Evolutionary conservation across 495 filamentous ascomycete genomes (phyloP).

Genomic region (Hypoxylon cercidicola): DNA sequence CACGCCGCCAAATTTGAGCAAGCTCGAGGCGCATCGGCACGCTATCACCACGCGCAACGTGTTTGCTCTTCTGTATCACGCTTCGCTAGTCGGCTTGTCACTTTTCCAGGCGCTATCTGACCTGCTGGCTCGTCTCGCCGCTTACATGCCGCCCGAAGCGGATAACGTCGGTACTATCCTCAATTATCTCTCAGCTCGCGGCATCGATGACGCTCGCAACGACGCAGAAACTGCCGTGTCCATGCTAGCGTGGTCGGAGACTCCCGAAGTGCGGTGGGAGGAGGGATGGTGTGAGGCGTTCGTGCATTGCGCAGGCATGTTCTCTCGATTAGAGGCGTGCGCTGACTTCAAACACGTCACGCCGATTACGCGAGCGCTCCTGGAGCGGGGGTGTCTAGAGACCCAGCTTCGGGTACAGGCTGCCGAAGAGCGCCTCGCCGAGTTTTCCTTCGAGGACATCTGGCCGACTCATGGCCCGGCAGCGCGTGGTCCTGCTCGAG

Average conservation of each 20-base stretch:
- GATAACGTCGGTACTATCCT: constrained; percentile 63
- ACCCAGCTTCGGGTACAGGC: constrained; percentile 70
- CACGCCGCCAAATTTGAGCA: constrained; percentile 56
- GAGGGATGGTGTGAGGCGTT: constrained; percentile 76
- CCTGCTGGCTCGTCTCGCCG: constrained; percentile 63
- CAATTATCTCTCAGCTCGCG: constrained; percentile 64
- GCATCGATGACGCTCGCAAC: constrained; percentile 74
- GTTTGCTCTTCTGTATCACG: constrained; percentile 67
- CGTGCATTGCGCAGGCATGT: constrained; percentile 74
- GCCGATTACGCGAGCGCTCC: constrained; percentile 69
- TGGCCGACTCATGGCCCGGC: constrained; percentile 60
- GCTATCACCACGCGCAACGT: constrained; percentile 72
- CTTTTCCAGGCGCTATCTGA: constrained; percentile 67
- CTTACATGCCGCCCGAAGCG: constrained; percentile 60
- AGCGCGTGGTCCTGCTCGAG: constrained; percentile 49
- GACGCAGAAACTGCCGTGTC: constrained; percentile 69
- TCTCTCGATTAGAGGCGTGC: constrained; percentile 62
- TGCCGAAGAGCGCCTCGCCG: constrained; percentile 66
- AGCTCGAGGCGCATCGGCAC: constrained; percentile 59
- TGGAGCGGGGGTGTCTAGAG: constrained; percentile 70
- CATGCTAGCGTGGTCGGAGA: constrained; percentile 72
- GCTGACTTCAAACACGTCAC: constrained; percentile 69
- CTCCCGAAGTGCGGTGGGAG: constrained; percentile 67
- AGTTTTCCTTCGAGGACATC: constrained; percentile 71
- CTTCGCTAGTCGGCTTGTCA: constrained; percentile 68